Evolutionary conservation across 345 rosid genomes (phyloP).

Genomic region (Linum lewisii): DNA sequence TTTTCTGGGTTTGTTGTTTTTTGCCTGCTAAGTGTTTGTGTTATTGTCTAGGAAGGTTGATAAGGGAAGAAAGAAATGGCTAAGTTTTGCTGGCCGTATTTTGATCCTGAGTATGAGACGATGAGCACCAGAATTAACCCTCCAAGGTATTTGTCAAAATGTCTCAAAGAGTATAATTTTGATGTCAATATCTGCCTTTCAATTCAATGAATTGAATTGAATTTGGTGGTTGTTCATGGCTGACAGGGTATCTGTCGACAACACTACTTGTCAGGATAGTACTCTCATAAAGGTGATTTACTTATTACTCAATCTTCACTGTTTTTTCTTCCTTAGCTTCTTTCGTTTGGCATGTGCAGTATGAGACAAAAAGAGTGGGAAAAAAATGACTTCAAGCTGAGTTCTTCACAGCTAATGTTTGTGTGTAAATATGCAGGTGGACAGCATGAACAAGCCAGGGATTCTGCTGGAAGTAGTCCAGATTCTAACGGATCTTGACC

Average conservation of each 20-base stretch:
- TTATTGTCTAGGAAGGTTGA: neutral
- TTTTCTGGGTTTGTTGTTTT: neutral
- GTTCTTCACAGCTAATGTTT: neutral
- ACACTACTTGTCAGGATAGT: conserved; percentile 52
- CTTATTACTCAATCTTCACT: neutral
- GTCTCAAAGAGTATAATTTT: neutral
- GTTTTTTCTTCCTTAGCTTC: no score
- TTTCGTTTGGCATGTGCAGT: no score
- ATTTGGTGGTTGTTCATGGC: neutral
- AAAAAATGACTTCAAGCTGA: neutral
- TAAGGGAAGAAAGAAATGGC: conserved; percentile 38
- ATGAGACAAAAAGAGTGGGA: neutral
- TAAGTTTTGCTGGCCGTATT: conserved; percentile 75
- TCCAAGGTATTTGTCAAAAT: conserved; percentile 46
- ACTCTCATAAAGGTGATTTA: conserved; percentile 67
- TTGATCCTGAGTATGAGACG: conserved; percentile 93
- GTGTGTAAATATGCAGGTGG: conserved; percentile 45
- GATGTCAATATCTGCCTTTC: neutral
- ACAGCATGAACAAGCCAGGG: conserved; percentile 92
- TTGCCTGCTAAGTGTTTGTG: neutral
- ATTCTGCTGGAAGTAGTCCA: conserved; percentile 91
- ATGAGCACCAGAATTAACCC: conserved; percentile 82
- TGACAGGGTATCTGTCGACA: conserved; percentile 82
- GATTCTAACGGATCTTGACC: conserved; percentile 75
- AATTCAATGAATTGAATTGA: neutral